Evolutionary conservation across 108 stramenopile species (phyloP), one percentile per base, ranked within the genome.

Genomic region (Bacterosira constricta): DNA sequence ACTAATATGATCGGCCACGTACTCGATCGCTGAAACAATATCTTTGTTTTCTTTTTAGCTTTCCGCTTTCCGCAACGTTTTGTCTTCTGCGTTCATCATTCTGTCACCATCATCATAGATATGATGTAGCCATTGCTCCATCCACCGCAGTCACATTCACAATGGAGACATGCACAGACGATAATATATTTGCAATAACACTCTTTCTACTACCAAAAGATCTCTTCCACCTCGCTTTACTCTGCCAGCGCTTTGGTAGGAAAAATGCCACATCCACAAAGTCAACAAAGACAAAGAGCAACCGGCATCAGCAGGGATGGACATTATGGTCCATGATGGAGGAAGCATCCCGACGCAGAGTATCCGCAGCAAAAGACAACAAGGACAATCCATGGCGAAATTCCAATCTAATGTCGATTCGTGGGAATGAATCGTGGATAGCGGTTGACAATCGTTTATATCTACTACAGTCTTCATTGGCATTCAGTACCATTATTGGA

Each of bases 341-440:
- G 20, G 59, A 61, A 37, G 27, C 35, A 41, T 37, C 59, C 0
- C 59, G 59, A 41, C 37, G 59, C 17, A 34, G 26, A 41, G 59
- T 61, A 18, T 36, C 34, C 20, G 37, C 37, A 2, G 59, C 59
- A 6, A 61, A 61, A 41, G 27, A 61, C 41, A 37, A 61, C 41
- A 17, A 41, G 25, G 12, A 26, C 39, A 25, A 41, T 61, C 18
- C 27, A 41, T 61, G 59, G 59, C 36, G 38, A 37, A 27, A 61
- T 41, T 61, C 59, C 10, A 37, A 61, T 21, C 6, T 61, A 18
- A 37, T 61, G 18, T 38, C 38, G 18, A 39, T 61, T 41, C 18
- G 41, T 1, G 41, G 59, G 27, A 27, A 61, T 18, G 59, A 61
- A 21, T 61, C 59, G 27, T 61, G 59, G 59, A 61, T 61, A n/a